Evolutionary conservation across 805 yeast genomes (phyloP), one percentile per base, ranked within the genome.

Genomic region (Candida ipomoeae): DNA sequence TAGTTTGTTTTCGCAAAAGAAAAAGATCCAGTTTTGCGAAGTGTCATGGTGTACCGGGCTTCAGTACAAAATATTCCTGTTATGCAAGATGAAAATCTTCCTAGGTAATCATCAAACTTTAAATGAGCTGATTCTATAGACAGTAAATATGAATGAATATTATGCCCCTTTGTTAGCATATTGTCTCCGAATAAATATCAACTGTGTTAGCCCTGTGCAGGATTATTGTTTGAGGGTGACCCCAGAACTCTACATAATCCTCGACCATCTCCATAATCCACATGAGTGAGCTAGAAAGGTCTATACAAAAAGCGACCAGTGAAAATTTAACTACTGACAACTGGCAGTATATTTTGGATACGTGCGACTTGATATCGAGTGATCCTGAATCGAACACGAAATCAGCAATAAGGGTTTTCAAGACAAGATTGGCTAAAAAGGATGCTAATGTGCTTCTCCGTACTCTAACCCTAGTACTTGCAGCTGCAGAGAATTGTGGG

Each of bases 401-500:
- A 49, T 58, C 58, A 31, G 73, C 76, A 1, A 62, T 72, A 13
- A 54, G 52, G 26, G 33, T 51, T 8, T 52, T 73, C 34, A 54
- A 62, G 7, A 33, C 51, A 14, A 57, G 72, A 33, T 55, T 73
- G 40, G 50, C 56, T 5, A 50, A 57, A 11, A 67, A 63, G 39
- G 78, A 73, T 58, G 78, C 78, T 21, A 73, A 73, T 53, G 69
- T 67, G 3, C 63, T 70, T 3, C 65, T 73, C 35, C 60, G 78
- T 35, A 57, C 72, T 1, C 59, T 72, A 31, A 62, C 76, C 2
- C 60, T 73, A 18, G 54, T 73, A 35, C 61, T 68, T 11, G 71
- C 78, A 0, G 59, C 67, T 17, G 77, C 75, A 11, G 77, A 73
- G 54, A 73, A 73, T 50, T 73, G 78, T 56, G 78, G 78, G 2